A percentile compares a stretch with the other conserved stretches of the same genome.
Conservation (phyloP, 1,284 basidiomycete genomes). For the Fistulina hepatica region DNA sequence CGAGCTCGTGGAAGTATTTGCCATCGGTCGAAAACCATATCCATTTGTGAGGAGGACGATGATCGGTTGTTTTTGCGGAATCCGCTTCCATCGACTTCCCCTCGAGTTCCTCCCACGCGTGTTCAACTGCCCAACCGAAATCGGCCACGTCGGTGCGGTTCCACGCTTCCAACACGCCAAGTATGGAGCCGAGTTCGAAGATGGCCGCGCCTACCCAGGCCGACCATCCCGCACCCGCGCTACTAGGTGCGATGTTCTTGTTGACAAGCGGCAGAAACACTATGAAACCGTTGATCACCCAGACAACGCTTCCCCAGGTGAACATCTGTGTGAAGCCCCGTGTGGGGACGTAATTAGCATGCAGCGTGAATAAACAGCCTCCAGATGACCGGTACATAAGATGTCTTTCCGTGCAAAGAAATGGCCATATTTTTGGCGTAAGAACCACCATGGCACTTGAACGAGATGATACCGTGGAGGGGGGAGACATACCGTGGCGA, state of each 20-base stretch:
- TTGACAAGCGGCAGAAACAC: slow-evolving; percentile 38
- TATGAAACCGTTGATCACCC: slow-evolving; percentile 49
- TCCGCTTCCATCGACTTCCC: background rate
- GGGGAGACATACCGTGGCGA: slow-evolving; percentile 13
- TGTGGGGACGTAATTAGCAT: background rate
- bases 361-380: background rate
- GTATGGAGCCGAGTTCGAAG: slow-evolving; percentile 39
- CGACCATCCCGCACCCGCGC: slow-evolving; percentile 30
- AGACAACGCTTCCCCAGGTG: slow-evolving; percentile 34
- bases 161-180: slow-evolving; percentile 38
- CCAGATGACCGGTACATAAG: too few relatives aligned
- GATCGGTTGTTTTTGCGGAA: slow-evolving; percentile 1
- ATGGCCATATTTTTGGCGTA: too few relatives aligned
- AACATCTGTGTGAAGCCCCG: slow-evolving; percentile 18
- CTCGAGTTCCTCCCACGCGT: slow-evolving; percentile 8
- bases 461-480: too few relatives aligned
- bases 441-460: too few relatives aligned
- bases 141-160: slow-evolving; percentile 27
- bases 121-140: slow-evolving; percentile 25
- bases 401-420: too few relatives aligned
- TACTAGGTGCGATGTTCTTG: slow-evolving; percentile 22
- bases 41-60: slow-evolving; percentile 19
- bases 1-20: slow-evolving; percentile 41
- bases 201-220: slow-evolving; percentile 43
- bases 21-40: slow-evolving; percentile 27